Conservation (phyloP, 2,329 filamentous ascomycete species). For the Botryotinia globosa region DNA sequence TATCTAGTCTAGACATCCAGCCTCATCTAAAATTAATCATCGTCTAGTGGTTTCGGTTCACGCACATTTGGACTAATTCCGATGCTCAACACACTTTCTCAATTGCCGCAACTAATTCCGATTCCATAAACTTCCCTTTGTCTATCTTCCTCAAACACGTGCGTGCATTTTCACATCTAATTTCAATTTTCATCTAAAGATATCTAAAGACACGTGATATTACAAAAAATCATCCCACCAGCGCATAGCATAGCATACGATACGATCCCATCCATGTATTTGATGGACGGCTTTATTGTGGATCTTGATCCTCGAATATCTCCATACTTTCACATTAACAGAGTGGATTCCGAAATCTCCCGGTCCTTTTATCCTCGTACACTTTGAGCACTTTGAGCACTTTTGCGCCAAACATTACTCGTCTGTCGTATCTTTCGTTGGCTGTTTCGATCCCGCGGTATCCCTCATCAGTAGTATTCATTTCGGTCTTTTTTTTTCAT, state of each 20-base stretch:
- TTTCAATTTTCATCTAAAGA: background rate
- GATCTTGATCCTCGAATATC: constrained; percentile 9
- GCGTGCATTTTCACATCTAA: background rate
- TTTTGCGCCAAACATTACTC: background rate
- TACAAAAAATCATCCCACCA: background rate
- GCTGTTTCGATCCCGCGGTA: background rate
- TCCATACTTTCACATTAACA: background rate
- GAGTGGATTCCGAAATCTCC: constrained; percentile 15
- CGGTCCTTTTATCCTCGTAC: constrained; percentile 14
- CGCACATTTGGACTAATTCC: background rate
- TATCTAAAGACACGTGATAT: background rate
- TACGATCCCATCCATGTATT: background rate
- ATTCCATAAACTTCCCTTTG: background rate
- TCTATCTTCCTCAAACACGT: background rate
- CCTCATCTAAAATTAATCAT: constrained; percentile 12
- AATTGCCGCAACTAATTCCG: background rate
- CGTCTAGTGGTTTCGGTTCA: background rate
- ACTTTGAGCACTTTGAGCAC: background rate
- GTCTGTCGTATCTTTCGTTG: background rate
- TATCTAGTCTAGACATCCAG: background rate
- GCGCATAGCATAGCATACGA: background rate
- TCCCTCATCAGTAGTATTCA: background rate
- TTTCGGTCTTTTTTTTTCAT: constrained; percentile 4
- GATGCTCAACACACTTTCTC: background rate
- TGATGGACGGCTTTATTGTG: constrained; percentile 20